Conservation (phyloP, 371 early-diverging fungal species). For the Mortierella sp. region DNA sequence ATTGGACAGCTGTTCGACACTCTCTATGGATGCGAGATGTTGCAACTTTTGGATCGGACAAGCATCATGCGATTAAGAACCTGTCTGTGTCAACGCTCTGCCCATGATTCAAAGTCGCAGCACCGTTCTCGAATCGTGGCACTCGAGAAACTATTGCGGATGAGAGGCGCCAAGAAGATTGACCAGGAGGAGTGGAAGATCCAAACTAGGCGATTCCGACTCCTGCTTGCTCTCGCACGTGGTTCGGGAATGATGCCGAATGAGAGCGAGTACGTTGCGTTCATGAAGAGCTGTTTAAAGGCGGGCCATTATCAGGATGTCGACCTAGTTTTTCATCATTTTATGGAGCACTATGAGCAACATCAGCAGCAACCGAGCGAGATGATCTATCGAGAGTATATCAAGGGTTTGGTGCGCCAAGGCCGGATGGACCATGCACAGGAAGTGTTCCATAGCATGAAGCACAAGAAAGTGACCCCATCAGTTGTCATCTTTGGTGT, state of each 20-base stretch:
- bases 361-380: conserved; percentile 8
- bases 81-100: not conserved
- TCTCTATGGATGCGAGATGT: conserved; percentile 8
- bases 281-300: conserved; percentile 35
- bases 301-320: conserved; percentile 24
- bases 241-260: conserved; percentile 22
- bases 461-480: conserved; percentile 18
- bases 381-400: conserved; percentile 33
- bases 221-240: conserved; percentile 31
- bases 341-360: conserved; percentile 17
- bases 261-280: conserved; percentile 23
- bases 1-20: conserved; percentile 2
- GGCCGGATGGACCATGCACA: conserved; percentile 45
- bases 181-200: conserved; percentile 25
- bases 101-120: not conserved
- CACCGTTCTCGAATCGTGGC: not conserved
- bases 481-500: conserved; percentile 24
- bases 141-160: not conserved
- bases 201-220: conserved; percentile 40
- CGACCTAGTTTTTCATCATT: conserved; percentile 41
- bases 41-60: conserved; percentile 6
- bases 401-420: conserved; percentile 30
- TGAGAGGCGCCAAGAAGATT: conserved; percentile 1
- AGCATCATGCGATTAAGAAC: not conserved
- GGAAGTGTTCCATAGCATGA: conserved; percentile 42